A percentile compares a stretch with the other conserved stretches of the same genome.
Conservation (phyloP, 2,329 filamentous ascomycete species). For the Daldinia sp. region DNA sequence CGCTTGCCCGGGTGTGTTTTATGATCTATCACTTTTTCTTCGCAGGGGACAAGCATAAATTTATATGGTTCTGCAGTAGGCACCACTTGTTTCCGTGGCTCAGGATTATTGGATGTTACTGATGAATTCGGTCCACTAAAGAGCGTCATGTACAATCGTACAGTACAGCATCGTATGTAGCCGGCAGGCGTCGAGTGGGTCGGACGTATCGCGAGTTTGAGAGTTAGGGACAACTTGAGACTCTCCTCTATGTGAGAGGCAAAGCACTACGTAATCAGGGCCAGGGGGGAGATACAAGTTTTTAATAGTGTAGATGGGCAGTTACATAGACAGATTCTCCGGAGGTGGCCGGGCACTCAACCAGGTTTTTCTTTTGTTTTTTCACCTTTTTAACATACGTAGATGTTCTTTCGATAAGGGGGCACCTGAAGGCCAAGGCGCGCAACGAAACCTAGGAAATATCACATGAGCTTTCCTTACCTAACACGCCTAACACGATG, state of each 20-base stretch:
- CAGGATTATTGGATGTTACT: conserved; percentile 39
- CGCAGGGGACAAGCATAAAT: conserved; percentile 33
- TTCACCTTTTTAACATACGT: not conserved
- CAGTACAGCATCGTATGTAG: conserved; percentile 24
- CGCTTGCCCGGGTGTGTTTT: conserved; percentile 33
- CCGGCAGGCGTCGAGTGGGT: conserved; percentile 16
- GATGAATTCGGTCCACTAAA: conserved; percentile 20
- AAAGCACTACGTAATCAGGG: conserved; percentile 14
- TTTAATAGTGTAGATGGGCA: not conserved
- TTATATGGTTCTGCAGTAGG: conserved; percentile 38
- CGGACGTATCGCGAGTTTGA: conserved; percentile 24
- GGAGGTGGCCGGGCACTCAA: conserved; percentile 17
- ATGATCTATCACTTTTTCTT: conserved; percentile 38
- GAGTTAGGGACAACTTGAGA: conserved; percentile 14
- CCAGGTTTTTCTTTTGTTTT: conserved; percentile 30
- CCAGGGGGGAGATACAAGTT: not conserved
- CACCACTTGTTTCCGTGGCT: conserved; percentile 41
- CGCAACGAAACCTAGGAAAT: conserved; percentile 42
- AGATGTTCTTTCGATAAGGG: conserved; percentile 22
- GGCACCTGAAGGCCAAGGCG: conserved; percentile 31
- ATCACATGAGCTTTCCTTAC: conserved; percentile 45
- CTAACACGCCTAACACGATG: conserved; percentile 43
- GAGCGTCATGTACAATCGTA: conserved; percentile 18
- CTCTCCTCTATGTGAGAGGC: conserved; percentile 9
- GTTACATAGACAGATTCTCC: not conserved